Evolutionary conservation across 495 filamentous ascomycete genomes (phyloP), one percentile per base, ranked within the genome.

Genomic region (Neurospora cerealis): DNA sequence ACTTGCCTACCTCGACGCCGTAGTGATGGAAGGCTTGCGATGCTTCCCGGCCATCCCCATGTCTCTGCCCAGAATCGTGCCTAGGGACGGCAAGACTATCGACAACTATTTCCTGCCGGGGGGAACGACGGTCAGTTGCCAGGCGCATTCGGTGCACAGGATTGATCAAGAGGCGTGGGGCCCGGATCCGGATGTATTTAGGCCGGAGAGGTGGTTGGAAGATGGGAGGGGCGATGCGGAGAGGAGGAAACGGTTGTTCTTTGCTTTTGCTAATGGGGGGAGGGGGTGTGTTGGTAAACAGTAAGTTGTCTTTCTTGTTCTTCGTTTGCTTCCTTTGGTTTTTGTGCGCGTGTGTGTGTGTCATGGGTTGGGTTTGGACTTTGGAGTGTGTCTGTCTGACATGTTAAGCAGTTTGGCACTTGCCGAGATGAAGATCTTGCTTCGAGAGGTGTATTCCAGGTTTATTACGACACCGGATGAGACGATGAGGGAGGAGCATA

Each of bases 31-130:
- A 76, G 87, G 84, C 0, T 76, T 92, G 40, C 84, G 90, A 32
- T 87, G 83, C 73, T 88, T 87, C 54, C 88, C 89, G 4, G 85
- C 89, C 3, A 92, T 93, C 38, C 90, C 91, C 8, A 91, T 91
- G 86, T 88, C 87, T 8, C 83, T 91, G 9, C 89, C 90, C 1
- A 85, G 91, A 5, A 87, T 89, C 73, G 88, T 90, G 0, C 89
- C 89, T 0, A 11, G 71, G 0, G 87, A 85, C 3, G 88, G 87
- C 5, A 80, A 85, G 7, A 81, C 77, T 0, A 85, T 89, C 69
- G 83, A 87, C 60, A 84, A 81, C 8, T 84, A 82, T 69, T 80
- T 80, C 70, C 69, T 89, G 24, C 88, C 88, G 0, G 81, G 70
- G 8, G 81, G 84, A 0, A 86, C 86, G 10, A 84, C 84, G 21